Percentiles rank a stretch among this genome's conserved stretches.
Conservation (phyloP, 2,329 filamentous ascomycete genomes). For the Cordyceps farinosa region DNA sequence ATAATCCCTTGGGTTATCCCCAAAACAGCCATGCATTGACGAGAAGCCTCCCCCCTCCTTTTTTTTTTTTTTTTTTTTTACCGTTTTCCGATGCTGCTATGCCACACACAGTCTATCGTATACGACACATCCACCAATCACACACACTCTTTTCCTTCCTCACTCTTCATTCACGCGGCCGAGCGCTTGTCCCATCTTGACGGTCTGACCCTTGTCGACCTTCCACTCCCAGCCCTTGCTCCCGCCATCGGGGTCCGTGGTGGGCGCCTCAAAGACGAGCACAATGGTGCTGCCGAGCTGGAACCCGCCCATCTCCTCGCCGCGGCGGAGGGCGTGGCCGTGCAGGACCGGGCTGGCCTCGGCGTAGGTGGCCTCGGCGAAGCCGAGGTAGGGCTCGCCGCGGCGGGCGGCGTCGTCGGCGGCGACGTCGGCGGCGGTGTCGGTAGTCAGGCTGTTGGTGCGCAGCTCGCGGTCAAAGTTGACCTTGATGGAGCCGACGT, state of each 20-base stretch:
- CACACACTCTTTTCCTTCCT: constrained; percentile 37
- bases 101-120: background rate
- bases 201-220: constrained; percentile 79
- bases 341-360: constrained; percentile 72
- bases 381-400: constrained; percentile 85
- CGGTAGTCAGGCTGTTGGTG: constrained; percentile 87
- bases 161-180: constrained; percentile 64
- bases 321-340: constrained; percentile 78
- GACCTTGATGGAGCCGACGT: constrained; percentile 93
- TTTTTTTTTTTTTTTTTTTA: background rate
- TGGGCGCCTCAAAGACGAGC: constrained; percentile 91
- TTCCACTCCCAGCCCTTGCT: constrained; percentile 77
- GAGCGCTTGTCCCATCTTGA: constrained; percentile 85
- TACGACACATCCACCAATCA: background rate
- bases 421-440: constrained; percentile 84
- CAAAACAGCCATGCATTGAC: background rate
- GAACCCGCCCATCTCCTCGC: constrained; percentile 98
- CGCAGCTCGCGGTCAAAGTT: constrained; percentile 95
- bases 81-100: background rate
- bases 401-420: constrained; percentile 72
- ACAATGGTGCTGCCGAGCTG: constrained; percentile 94
- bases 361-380: constrained; percentile 85
- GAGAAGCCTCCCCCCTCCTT: background rate
- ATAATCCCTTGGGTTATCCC: background rate
- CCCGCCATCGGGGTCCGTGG: constrained; percentile 49